phyloP scores from a whole-genome alignment of 805 yeast species.

The Hanseniaspora occidentalis region DNA sequence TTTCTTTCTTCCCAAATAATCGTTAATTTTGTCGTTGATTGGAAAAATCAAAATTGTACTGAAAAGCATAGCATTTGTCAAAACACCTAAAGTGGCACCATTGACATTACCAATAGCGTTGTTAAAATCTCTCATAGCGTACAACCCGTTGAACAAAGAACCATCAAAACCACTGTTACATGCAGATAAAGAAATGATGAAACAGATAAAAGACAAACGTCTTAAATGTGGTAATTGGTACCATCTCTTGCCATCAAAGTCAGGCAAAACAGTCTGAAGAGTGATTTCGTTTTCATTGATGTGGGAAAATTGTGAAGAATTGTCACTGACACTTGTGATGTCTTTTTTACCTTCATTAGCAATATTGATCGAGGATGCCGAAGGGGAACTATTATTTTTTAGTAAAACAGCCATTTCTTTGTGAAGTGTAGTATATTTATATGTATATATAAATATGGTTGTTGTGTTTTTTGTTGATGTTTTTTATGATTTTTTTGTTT shows the following conservation, averaged over 20 bases:
- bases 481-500: no score
- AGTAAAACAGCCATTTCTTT: neutral
- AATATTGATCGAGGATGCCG: no score
- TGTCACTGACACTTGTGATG: neutral
- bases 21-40: conserved; percentile 16
- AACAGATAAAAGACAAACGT: conserved; percentile 26
- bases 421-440: neutral
- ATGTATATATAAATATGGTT: neutral
- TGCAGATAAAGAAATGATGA: conserved; percentile 32
- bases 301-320: neutral
- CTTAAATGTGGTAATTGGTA: conserved; percentile 27
- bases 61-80: conserved; percentile 29
- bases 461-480: no score
- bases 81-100: conserved; percentile 30
- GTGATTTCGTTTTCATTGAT: neutral
- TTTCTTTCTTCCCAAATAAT: conserved; percentile 30
- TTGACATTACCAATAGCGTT: conserved; percentile 27
- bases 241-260: conserved; percentile 22
- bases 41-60: conserved; percentile 26
- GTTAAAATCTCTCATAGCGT: conserved; percentile 31
- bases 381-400: neutral
- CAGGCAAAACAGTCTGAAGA: conserved; percentile 8
- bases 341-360: neutral
- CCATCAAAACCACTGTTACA: conserved; percentile 37
- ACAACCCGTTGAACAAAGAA: conserved; percentile 38